These are phyloP conservation scores for Arthrinium puccinioides DNA, from an alignment of 2,329 filamentous ascomycete species.

Conservation along the genomic window DNA sequence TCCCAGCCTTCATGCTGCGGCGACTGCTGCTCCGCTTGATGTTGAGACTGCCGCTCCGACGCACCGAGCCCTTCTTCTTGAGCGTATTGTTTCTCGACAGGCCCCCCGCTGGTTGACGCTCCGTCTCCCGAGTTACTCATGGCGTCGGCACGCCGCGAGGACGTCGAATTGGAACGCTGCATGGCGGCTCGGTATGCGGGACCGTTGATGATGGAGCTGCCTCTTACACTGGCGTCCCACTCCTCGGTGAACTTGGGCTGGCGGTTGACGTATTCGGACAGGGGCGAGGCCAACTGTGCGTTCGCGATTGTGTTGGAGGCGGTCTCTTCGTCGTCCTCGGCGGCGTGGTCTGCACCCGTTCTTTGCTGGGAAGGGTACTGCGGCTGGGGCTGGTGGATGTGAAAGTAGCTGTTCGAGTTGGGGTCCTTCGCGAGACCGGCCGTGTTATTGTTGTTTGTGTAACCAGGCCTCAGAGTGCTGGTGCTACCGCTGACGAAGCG, in stretches of 20 bases:
- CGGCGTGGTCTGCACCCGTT: slow-evolving; percentile 17
- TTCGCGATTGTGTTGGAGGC: slow-evolving; percentile 29
- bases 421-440: background rate
- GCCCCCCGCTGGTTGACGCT: slow-evolving; percentile 17
- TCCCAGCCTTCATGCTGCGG: slow-evolving; percentile 76
- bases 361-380: slow-evolving; percentile 10
- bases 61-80: slow-evolving; percentile 80
- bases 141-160: slow-evolving; percentile 37
- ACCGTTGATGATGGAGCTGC: slow-evolving; percentile 55
- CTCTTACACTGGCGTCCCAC: slow-evolving; percentile 63
- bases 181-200: slow-evolving; percentile 28
- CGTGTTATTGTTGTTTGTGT: background rate
- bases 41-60: slow-evolving; percentile 64
- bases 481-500: too few relatives aligned
- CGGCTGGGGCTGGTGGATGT: slow-evolving; percentile 14
- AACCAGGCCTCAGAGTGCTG: too few relatives aligned
- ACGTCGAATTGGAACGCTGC: slow-evolving; percentile 56
- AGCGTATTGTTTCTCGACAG: slow-evolving; percentile 60
- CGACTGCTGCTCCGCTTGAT: slow-evolving; percentile 76
- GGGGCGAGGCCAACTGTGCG: slow-evolving; percentile 20
- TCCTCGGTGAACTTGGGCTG: slow-evolving; percentile 59
- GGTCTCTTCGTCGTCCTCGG: too few relatives aligned
- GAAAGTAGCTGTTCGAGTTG: slow-evolving; percentile 13
- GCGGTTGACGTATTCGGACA: slow-evolving; percentile 14
- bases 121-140: slow-evolving; percentile 31